phyloP scores from a whole-genome alignment of 176 grass and related monocot species.

The Urochloa ruziziensis region DNA sequence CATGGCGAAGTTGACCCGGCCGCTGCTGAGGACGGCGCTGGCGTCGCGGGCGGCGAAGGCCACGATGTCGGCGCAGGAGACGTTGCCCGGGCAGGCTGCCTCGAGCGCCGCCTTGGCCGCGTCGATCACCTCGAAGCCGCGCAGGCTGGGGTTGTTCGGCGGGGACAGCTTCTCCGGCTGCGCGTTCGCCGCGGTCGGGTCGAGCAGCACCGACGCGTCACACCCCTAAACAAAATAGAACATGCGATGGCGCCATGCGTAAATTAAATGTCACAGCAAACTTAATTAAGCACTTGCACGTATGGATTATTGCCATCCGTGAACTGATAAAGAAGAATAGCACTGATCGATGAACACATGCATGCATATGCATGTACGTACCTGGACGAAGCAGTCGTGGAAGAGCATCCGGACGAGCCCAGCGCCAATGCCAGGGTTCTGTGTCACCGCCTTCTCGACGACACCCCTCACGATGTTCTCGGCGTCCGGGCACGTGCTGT shows the following conservation, averaged over 20 bases:
- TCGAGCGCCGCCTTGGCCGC: constrained; percentile 27
- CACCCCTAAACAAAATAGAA: too few relatives aligned
- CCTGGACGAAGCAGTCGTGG: constrained; percentile 49
- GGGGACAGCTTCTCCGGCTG: constrained; percentile 27
- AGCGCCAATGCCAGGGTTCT: constrained; percentile 21
- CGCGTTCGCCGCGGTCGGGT: neutral
- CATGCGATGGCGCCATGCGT: too few relatives aligned
- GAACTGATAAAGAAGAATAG: too few relatives aligned
- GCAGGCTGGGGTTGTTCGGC: constrained; percentile 15
- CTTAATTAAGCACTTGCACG: too few relatives aligned
- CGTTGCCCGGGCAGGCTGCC: constrained; percentile 10
- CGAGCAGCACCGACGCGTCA: constrained; percentile 21
- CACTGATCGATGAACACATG: too few relatives aligned
- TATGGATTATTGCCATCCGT: too few relatives aligned
- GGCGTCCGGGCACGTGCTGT: constrained; percentile 1
- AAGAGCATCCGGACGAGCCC: constrained; percentile 45
- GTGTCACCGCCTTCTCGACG: neutral
- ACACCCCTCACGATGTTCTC: neutral
- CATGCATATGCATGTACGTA: neutral
- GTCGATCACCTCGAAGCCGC: constrained; percentile 51
- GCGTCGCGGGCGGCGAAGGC: constrained; percentile 42
- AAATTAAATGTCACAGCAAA: too few relatives aligned
- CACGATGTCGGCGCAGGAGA: constrained; percentile 50
- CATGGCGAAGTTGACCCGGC: neutral
- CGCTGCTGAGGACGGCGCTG: neutral